Evolutionary conservation across 2,329 filamentous ascomycete species (phyloP).

Genomic region (Colletotrichum brevisporum): DNA sequence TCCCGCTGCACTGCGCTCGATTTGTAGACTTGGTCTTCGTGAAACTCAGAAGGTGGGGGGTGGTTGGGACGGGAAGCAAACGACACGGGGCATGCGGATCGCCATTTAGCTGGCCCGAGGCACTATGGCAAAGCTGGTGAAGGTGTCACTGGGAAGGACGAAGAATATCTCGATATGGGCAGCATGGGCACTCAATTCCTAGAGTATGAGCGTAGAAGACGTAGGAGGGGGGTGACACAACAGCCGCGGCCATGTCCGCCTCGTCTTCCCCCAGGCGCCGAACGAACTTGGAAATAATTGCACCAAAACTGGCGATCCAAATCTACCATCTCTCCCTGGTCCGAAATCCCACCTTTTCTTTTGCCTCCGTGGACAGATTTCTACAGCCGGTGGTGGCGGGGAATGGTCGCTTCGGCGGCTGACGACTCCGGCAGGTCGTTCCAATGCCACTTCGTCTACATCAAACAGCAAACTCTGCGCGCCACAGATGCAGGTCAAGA

Average conservation of each 20-base stretch:
- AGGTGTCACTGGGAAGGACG: neutral
- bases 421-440: slow-evolving; percentile 6
- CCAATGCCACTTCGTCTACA: neutral
- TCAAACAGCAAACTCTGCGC: slow-evolving; percentile 9
- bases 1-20: slow-evolving; percentile 34
- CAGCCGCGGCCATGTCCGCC: too few species aligned
- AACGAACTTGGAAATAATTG: neutral
- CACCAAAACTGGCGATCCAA: neutral
- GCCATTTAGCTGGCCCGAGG: neutral
- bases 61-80: neutral
- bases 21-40: slow-evolving; percentile 19
- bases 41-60: slow-evolving; percentile 13
- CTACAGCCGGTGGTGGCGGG: too few species aligned
- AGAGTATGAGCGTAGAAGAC: neutral
- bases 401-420: neutral
- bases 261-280: neutral
- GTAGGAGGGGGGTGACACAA: too few species aligned
- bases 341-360: slow-evolving; percentile 6
- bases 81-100: neutral
- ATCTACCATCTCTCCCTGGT: neutral
- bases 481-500: slow-evolving; percentile 8
- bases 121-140: neutral
- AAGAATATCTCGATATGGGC: too few species aligned
- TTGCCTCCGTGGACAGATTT: slow-evolving; percentile 1
- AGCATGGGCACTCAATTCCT: neutral